These are phyloP conservation scores for Lipomyces sp. DNA, from an alignment of 805 yeast genomes.

Conservation along the genomic window DNA sequence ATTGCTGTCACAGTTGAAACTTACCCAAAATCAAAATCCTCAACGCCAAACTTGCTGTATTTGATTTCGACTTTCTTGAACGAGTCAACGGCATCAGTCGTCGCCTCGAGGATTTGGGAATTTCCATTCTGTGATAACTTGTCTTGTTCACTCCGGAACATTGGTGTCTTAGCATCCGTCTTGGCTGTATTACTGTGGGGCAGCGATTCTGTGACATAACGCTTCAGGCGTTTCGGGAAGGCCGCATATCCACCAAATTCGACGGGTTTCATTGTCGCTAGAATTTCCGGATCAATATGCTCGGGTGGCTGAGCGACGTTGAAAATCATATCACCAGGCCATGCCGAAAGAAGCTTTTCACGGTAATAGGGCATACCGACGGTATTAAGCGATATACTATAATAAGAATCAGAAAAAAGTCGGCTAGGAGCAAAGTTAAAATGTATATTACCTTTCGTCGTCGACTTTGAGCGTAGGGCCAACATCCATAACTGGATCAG, in stretches of 20 bases:
- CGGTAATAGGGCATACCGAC: slow-evolving; percentile 87
- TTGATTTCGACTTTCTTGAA: slow-evolving; percentile 71
- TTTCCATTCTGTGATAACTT: slow-evolving; percentile 14
- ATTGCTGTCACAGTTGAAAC: not conserved
- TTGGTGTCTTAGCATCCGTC: slow-evolving; percentile 24
- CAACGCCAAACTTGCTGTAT: slow-evolving; percentile 87
- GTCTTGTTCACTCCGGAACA: slow-evolving; percentile 30
- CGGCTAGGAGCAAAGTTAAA: not conserved
- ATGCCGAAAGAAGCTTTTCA: slow-evolving; percentile 71
- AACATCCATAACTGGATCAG: slow-evolving; percentile 40
- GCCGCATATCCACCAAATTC: slow-evolving; percentile 45
- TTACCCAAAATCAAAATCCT: slow-evolving; percentile 79
- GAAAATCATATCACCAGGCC: slow-evolving; percentile 65
- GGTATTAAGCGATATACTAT: slow-evolving; percentile 54
- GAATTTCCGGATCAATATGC: slow-evolving; percentile 49
- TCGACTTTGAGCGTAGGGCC: slow-evolving; percentile 7
- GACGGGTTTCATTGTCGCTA: slow-evolving; percentile 40
- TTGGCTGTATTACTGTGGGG: slow-evolving; percentile 1
- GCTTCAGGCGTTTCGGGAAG: slow-evolving; percentile 46
- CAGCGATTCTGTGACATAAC: slow-evolving; percentile 37
- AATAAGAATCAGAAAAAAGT: not conserved
- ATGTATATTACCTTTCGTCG: slow-evolving; percentile 10
- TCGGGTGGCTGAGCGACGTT: slow-evolving; percentile 60
- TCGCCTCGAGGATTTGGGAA: slow-evolving; percentile 9
- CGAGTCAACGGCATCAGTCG: slow-evolving; percentile 22